A percentile compares a stretch with the other conserved stretches of the same genome.
phyloP scores from a whole-genome alignment of 2,329 filamentous ascomycete genomes.

The Phialophora tarda region DNA sequence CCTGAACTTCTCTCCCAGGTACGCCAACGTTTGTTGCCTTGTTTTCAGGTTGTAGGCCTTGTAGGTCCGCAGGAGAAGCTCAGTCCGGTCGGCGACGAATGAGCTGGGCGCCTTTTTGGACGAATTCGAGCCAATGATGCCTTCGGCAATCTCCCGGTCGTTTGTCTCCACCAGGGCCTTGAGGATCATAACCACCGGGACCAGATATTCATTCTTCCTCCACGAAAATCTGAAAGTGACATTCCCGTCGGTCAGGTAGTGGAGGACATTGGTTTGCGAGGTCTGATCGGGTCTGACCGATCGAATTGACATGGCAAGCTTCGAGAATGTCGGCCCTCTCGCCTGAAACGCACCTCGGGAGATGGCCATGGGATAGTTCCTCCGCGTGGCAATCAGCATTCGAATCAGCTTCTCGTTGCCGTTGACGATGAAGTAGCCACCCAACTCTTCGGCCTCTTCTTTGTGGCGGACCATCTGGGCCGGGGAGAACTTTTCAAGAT shows the following conservation, averaged over 20 bases:
- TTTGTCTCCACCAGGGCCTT: conserved; percentile 96
- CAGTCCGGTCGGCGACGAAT: conserved; percentile 92
- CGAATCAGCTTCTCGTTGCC: conserved; percentile 97
- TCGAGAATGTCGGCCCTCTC: conserved; percentile 84
- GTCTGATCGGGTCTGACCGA: conserved; percentile 96
- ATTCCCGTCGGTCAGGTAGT: conserved; percentile 95
- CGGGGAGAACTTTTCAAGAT: conserved; percentile 84
- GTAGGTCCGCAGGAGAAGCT: conserved; percentile 89
- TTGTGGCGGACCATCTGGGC: conserved; percentile 81
- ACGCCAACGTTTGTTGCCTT: conserved; percentile 79
- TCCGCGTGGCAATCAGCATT: conserved; percentile 83
- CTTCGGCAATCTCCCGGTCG: conserved; percentile 93
- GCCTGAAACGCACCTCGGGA: conserved; percentile 86
- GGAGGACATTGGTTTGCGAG: conserved; percentile 94
- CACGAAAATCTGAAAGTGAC: conserved; percentile 97
- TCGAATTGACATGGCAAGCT: conserved; percentile 87
- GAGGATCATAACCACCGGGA: conserved; percentile 94
- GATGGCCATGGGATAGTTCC: conserved; percentile 96
- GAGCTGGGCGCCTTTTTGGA: conserved; percentile 84
- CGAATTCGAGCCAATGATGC: conserved; percentile 77
- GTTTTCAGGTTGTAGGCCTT: conserved; percentile 86
- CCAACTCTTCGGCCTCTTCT: conserved; percentile 94
- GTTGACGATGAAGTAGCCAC: conserved; percentile 97
- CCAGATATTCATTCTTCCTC: conserved; percentile 95
- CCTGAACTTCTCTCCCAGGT: conserved; percentile 88